Base-by-base conservation (phyloP, 495 filamentous ascomycete genomes). In the Barbatosphaeria neglecta region DNA sequence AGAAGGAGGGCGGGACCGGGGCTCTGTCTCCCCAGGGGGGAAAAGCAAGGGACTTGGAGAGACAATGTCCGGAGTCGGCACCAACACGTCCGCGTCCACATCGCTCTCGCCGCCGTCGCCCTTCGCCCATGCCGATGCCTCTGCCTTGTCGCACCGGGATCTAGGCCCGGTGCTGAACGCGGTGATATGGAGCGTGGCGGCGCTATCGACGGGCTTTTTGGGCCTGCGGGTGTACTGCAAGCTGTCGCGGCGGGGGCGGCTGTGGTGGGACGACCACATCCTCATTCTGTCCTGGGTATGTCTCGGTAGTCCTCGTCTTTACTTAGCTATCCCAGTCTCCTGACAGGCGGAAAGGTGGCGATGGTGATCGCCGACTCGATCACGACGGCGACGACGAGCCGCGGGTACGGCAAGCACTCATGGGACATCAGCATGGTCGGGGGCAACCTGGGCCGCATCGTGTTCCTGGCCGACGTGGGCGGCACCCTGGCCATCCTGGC, bases 181-280 rank as follows among this genome's bases (percentile, higher is more conserved):
- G 46, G 50, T 52, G 41, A 56, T 55, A 45, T 62, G 59, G 59
- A 15, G 27, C 15, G 50, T 62, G 24, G 47, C 45, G 9, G 46
- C 37, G 27, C 28, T 58, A 42, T 52, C 59, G 28, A 41, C 33
- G 10, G 50, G 43, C 7, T 60, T 62, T 39, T 44, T 60, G 11
- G 43, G 27, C 17, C 48, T 62, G 39, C 54, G 59, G 13, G 7
- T 62, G 16, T 62, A 58, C 37, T 60, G 57, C 57, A 62, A 62
- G 47, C 44, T 54, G 23, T 50, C 48, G 45, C 50, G 56, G 5
- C 46, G 52, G 39, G 46, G 50, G 38, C 50, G 52, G 22, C 48
- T 62, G 28, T 62, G 59, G 59, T 62, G 59, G 59, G 59, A 62
- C 33, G 59, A 62, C 33, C 44, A 56, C 16, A 45, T 62, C 16